phyloP scores from a whole-genome alignment of 305 asterid species.

The Fraxinus floribunda region DNA sequence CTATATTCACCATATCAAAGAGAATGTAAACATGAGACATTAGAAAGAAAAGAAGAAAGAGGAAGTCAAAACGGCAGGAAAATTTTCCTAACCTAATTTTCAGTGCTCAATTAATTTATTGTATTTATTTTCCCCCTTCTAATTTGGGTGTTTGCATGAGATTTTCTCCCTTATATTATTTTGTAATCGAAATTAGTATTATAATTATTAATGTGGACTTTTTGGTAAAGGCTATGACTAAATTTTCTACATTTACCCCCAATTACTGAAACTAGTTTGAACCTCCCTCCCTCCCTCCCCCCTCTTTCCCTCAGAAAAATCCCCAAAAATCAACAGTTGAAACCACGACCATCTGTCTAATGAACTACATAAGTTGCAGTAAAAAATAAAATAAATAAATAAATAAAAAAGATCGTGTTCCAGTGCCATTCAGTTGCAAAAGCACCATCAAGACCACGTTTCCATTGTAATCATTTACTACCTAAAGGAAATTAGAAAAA shows the following conservation, averaged over 20 bases:
- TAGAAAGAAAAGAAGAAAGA: not conserved
- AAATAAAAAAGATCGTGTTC: not conserved
- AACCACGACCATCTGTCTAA: not conserved
- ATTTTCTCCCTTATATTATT: not conserved
- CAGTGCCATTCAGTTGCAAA: not conserved
- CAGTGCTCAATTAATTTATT: not conserved
- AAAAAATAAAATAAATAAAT: too few relatives aligned
- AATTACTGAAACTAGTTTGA: not conserved
- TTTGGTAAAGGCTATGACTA: not conserved
- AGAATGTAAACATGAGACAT: not conserved
- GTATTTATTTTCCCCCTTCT: not conserved
- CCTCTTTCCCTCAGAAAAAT: not conserved
- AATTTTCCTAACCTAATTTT: not conserved
- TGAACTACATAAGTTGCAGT: not conserved
- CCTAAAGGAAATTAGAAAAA: not conserved
- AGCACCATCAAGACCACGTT: not conserved
- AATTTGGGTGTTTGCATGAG: not conserved
- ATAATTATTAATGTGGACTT: not conserved
- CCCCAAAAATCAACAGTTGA: not conserved
- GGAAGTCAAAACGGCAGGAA: not conserved
- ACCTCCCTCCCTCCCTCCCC: not conserved
- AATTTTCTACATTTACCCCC: not conserved
- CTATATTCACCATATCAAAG: constrained; percentile 38
- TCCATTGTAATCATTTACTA: not conserved
- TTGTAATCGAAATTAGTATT: too few relatives aligned